Percentiles rank a stretch among this genome's conserved stretches.
Evolutionary conservation across 2,329 filamentous ascomycete genomes (phyloP).

Genomic region (Nemania sp.): DNA sequence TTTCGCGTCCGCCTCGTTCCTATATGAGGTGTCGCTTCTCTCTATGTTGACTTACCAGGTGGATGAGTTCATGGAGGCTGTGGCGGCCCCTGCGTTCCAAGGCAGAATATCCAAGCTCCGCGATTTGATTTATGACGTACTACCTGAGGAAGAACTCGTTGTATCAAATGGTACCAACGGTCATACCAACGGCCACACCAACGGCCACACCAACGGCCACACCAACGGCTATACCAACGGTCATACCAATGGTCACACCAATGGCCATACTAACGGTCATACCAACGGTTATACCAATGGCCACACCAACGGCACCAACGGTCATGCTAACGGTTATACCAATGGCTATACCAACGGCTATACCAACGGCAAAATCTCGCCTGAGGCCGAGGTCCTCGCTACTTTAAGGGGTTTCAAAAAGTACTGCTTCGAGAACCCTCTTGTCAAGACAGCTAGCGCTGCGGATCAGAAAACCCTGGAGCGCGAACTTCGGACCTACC

Average conservation of each 20-base stretch:
- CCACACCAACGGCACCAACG: constrained; percentile 7
- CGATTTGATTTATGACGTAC: constrained; percentile 14
- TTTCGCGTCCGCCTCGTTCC: constrained; percentile 29
- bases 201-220: constrained; percentile 13
- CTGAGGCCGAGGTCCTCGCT: constrained; percentile 16
- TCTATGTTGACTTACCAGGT: constrained; percentile 33
- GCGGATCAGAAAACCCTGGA: constrained; percentile 21
- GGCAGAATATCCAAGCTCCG: constrained; percentile 18
- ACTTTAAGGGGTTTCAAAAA: constrained; percentile 26
- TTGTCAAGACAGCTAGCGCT: constrained; percentile 22
- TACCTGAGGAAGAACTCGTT: constrained; percentile 7
- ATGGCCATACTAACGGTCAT: background rate
- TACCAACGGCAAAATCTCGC: constrained; percentile 7
- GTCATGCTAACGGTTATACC: background rate
- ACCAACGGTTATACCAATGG: constrained; percentile 16
- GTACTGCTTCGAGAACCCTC: constrained; percentile 23
- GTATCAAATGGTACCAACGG: background rate
- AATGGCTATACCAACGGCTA: constrained; percentile 16
- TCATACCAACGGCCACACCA: constrained; percentile 9
- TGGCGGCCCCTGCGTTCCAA: constrained; percentile 24
- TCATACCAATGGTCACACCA: background rate
- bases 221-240: constrained; percentile 18
- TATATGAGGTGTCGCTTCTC: constrained; percentile 30
- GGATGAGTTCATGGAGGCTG: constrained; percentile 33
- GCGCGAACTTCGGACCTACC: constrained; percentile 26